Evolutionary conservation across 192 early-diverging fungal genomes (phyloP).

Genomic region (Coemansia sp.): DNA sequence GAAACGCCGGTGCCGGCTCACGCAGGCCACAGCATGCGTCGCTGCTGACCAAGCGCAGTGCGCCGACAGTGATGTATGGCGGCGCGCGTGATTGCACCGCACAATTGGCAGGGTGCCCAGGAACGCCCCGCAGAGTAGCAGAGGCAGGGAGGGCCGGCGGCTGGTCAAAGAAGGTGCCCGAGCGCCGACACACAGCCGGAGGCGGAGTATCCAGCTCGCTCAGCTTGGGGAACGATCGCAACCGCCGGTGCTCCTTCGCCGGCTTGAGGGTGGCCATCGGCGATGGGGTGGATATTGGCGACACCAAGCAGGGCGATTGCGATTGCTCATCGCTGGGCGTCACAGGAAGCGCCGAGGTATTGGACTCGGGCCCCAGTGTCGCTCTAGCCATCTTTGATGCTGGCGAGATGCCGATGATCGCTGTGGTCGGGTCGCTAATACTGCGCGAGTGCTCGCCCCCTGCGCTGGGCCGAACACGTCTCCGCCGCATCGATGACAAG

Average conservation of each 20-base stretch:
- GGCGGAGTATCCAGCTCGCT: conserved; percentile 5
- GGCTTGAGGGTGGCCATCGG: conserved; percentile 13
- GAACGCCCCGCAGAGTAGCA: conserved; percentile 32
- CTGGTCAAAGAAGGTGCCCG: neutral
- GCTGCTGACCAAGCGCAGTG: conserved; percentile 21
- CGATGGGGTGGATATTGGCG: neutral
- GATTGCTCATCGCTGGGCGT: neutral
- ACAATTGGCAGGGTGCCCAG: conserved; percentile 21
- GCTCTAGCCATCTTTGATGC: neutral
- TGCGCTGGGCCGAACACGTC: conserved; percentile 7
- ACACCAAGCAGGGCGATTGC: neutral
- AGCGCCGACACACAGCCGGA: neutral
- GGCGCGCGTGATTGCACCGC: conserved; percentile 1
- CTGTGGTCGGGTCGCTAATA: conserved; percentile 37
- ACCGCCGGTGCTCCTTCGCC: neutral
- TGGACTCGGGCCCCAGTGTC: neutral
- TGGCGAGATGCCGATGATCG: conserved; percentile 13
- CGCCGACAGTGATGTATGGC: conserved; percentile 31
- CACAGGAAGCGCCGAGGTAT: neutral
- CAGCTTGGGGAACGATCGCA: conserved; percentile 18
- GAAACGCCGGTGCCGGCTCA: conserved; percentile 11
- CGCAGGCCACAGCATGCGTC: conserved; percentile 11
- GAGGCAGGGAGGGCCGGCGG: neutral
- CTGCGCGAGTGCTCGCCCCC: conserved; percentile 35
- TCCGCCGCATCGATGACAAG: conserved; percentile 33